These are phyloP conservation scores for Fusarium sp. DNA, from an alignment of 2,329 filamentous ascomycete genomes.

Conservation along the genomic window DNA sequence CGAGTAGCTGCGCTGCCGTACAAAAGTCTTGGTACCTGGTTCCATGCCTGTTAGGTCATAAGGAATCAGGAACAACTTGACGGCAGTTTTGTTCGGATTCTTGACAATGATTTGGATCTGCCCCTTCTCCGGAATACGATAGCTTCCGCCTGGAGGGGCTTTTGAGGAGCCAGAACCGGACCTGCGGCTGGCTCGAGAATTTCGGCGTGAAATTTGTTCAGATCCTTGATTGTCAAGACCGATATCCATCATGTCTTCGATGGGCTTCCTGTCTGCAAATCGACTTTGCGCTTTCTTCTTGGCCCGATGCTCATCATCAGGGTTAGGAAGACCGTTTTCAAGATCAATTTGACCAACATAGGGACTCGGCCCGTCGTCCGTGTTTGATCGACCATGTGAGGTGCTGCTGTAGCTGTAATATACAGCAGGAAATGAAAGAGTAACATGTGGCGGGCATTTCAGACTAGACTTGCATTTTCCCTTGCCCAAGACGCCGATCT, in stretches of 20 bases:
- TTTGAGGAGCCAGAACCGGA: constrained; percentile 61
- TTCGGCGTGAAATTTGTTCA: constrained; percentile 45
- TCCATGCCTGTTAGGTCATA: constrained; percentile 96
- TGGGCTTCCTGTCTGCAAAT: constrained; percentile 52
- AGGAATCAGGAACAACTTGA: constrained; percentile 93
- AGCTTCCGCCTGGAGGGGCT: constrained; percentile 86
- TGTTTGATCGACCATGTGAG: constrained; percentile 69
- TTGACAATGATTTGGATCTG: constrained; percentile 98
- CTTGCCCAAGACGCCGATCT: constrained; percentile 92
- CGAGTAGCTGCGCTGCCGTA: constrained; percentile 93
- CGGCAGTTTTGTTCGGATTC: constrained; percentile 97
- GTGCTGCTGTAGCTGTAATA: constrained; percentile 92
- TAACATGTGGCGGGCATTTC: constrained; percentile 89
- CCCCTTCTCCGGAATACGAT: constrained; percentile 92
- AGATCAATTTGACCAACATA: constrained; percentile 95
- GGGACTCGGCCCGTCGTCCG: constrained; percentile 89
- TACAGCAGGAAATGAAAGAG: constrained; percentile 89
- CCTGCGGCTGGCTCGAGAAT: constrained; percentile 63
- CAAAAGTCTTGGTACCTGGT: constrained; percentile 92
- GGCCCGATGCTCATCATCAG: constrained; percentile 59
- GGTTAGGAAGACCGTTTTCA: constrained; percentile 77
- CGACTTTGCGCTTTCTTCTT: constrained; percentile 63
- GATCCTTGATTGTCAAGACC: constrained; percentile 31
- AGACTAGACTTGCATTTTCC: constrained; percentile 89
- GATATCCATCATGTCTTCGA: constrained; percentile 44